Percentiles rank a stretch among this genome's conserved stretches.
phyloP scores from a whole-genome alignment of 2,329 filamentous ascomycete genomes.

The Talaromyces albobiverticillius region DNA sequence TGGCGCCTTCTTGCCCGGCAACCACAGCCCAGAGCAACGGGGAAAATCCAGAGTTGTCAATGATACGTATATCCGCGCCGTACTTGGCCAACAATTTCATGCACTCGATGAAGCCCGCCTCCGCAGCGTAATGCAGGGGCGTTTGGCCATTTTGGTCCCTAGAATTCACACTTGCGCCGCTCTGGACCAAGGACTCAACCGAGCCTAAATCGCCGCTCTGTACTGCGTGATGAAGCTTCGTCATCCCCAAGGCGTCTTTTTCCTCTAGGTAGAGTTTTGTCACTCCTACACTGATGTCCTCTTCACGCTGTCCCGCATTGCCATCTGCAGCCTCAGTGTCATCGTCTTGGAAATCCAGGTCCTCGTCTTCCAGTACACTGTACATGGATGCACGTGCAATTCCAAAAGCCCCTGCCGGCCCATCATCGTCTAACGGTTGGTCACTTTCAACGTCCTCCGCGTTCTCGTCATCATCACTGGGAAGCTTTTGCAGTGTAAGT shows the following conservation, averaged over 20 bases:
- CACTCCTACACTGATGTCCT: background rate
- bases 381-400: background rate
- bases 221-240: background rate
- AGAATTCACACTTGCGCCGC: background rate
- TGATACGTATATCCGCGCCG: background rate
- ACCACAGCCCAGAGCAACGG: background rate
- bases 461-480: constrained; percentile 17
- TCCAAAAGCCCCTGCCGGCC: background rate
- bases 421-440: background rate
- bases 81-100: background rate
- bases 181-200: background rate
- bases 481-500: constrained; percentile 31
- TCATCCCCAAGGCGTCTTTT: background rate
- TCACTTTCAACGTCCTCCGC: background rate
- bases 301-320: background rate
- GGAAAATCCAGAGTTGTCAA: background rate
- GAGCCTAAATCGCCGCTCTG: background rate
- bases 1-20: background rate
- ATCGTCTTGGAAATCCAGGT: background rate
- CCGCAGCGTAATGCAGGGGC: background rate
- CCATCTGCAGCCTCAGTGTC: background rate
- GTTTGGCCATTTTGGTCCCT: background rate
- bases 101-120: background rate
- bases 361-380: background rate
- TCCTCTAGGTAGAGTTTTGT: background rate